These are phyloP conservation scores for Yamadazyma songkhlaensis DNA, from an alignment of 1,139 yeast species.

Conservation along the genomic window DNA sequence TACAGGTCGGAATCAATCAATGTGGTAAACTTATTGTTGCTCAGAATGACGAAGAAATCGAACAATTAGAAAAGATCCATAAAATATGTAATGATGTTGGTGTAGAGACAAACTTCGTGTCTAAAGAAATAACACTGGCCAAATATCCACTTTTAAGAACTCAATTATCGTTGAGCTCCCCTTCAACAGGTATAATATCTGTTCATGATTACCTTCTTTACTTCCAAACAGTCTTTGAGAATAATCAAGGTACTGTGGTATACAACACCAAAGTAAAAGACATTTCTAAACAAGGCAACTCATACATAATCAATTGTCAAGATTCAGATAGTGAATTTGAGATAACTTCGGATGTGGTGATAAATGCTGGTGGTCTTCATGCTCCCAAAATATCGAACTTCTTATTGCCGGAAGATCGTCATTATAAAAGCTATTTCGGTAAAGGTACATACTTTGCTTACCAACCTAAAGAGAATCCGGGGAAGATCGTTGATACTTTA, in stretches of 20 bases:
- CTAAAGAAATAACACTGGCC: constrained; percentile 37
- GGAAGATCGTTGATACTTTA: constrained; percentile 35
- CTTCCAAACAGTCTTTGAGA: constrained; percentile 50
- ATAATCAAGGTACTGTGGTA: constrained; percentile 63
- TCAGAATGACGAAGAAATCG: constrained; percentile 62
- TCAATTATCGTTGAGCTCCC: constrained; percentile 63
- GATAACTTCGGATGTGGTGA: constrained; percentile 54
- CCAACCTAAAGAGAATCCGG: constrained; percentile 40
- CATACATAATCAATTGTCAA: constrained; percentile 27
- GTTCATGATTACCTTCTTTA: constrained; percentile 73
- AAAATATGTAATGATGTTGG: constrained; percentile 49
- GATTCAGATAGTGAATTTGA: constrained; percentile 33
- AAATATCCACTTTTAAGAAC: constrained; percentile 71
- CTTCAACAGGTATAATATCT: constrained; percentile 80
- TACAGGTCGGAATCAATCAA: constrained; percentile 47
- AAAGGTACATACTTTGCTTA: constrained; percentile 80
- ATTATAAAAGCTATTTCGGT: constrained; percentile 61
- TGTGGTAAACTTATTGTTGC: constrained; percentile 94
- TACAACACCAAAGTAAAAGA: constrained; percentile 55
- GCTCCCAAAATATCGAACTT: constrained; percentile 70
- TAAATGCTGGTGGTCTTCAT: constrained; percentile 77
- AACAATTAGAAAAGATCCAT: constrained; percentile 53
- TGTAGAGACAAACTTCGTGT: constrained; percentile 59
- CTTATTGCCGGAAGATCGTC: constrained; percentile 62
- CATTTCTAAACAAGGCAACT: constrained; percentile 22